Base-by-base conservation (phyloP, 306 rosid genomes). In the Vachellia pachyceras region DNA sequence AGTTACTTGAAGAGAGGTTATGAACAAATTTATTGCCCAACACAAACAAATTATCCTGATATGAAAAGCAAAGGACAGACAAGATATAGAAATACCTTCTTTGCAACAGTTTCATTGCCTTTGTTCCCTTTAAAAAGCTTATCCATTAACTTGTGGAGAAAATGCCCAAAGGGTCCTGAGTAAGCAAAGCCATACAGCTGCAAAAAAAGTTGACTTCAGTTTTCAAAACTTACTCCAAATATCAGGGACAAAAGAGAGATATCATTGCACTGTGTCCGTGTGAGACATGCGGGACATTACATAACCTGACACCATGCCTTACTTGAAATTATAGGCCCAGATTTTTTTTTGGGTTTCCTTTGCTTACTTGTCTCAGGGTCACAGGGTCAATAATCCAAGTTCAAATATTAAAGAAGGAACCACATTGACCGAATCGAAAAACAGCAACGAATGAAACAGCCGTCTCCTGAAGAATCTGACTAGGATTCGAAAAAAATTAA, bases 111-210 rank as follows among this genome's bases (percentile, higher is more conserved):
- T 39, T 88, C 85, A 17, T 84, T 92, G 83, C 87, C 97, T 72
- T 89, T 92, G 88, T 90, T 78, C 67, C 94, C 99, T 86, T 84
- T 91, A 80, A 95, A 95, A 77, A 95, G 79, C 74, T 36, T 78
- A 40, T 91, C 99, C 97, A 95, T 95, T 85, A 95, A 79, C 72
- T 90, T 92, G 85, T 95, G 99, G 44, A 95, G 89, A 84, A 83
- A 95, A 68, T 95, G 99, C 80, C 97, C 97, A 90, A 95, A 92
- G 42, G 99, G 97, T 70, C 99, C 97, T 1, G 85, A 52, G 77
- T 92, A 95, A 10, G 92, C 97, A 37, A 95, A 95, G 47, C 98
- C 98, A 88, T 92, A 91, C 70, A 95, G 87, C 98, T 95, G 91
- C 77, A 82, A 77, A 89, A 77, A 5, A 79, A 82, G 49, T 45